phyloP scores from a whole-genome alignment of 257 asterid genomes.

The Eucommia ulmoides region DNA sequence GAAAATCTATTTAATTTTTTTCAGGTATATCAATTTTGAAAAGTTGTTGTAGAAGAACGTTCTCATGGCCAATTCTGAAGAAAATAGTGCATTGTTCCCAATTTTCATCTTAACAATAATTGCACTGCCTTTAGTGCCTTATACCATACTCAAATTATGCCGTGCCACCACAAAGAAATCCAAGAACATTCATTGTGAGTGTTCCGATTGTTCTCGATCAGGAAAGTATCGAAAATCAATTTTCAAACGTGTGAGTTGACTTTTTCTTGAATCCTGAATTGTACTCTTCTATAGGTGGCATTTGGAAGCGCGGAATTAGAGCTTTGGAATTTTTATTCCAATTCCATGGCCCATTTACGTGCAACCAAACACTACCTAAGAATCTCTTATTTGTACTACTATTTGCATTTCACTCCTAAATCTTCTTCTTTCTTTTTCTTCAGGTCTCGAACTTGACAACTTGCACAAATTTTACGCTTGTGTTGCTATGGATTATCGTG shows the following conservation, averaged over 20 bases:
- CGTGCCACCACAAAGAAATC: constrained; percentile 54
- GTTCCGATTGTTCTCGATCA: constrained; percentile 83
- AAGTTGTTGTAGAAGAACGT: background rate
- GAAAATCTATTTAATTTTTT: too few relatives aligned
- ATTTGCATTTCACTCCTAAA: background rate
- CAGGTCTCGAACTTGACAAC: constrained; percentile 97
- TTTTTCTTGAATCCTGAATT: background rate
- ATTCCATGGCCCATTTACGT: too few relatives aligned
- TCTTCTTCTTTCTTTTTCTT: constrained; percentile 12
- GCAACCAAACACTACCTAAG: too few relatives aligned
- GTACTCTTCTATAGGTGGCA: too few relatives aligned
- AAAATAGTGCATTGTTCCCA: constrained; percentile 85
- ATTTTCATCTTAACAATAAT: constrained; percentile 85
- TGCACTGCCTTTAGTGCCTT: constrained; percentile 93
- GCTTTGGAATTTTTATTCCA: too few relatives aligned
- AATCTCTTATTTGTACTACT: background rate
- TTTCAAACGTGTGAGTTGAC: constrained; percentile 51
- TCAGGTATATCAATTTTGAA: background rate
- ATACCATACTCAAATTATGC: constrained; percentile 62
- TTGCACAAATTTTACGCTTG: constrained; percentile 79
- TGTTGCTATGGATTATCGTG: constrained; percentile 83
- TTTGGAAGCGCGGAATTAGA: too few relatives aligned
- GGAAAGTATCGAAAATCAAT: constrained; percentile 93
- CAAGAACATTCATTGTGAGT: constrained; percentile 53
- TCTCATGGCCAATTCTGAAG: constrained; percentile 78